These are phyloP conservation scores for Phytophthora tubulina DNA, from an alignment of 352 stramenopile genomes.

Conservation along the genomic window DNA sequence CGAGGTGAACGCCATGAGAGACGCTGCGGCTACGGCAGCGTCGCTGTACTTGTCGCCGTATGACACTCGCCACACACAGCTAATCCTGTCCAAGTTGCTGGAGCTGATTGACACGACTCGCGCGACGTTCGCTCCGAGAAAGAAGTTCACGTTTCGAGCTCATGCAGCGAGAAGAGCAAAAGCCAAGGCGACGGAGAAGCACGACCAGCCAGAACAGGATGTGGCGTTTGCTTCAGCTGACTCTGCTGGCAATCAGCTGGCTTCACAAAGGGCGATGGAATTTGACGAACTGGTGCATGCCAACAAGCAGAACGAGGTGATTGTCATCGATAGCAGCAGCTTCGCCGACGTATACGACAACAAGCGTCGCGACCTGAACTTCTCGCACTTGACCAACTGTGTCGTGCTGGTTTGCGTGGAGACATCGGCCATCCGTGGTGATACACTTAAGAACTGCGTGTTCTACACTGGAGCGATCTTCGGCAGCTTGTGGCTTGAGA, in stretches of 20 bases:
- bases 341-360: constrained; percentile 42
- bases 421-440: constrained; percentile 80
- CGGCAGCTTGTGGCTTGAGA: constrained; percentile 87
- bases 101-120: constrained; percentile 77
- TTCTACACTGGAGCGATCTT: constrained; percentile 85
- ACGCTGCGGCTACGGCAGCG: constrained; percentile 66
- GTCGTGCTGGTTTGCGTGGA: constrained; percentile 70
- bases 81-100: constrained; percentile 68
- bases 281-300: constrained; percentile 72
- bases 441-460: constrained; percentile 72
- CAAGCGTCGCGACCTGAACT: constrained; percentile 75
- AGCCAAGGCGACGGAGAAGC: constrained; percentile 21
- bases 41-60: constrained; percentile 89
- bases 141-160: constrained; percentile 87
- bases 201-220: constrained; percentile 32
- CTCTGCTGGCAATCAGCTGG: constrained; percentile 16
- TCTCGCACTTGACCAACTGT: constrained; percentile 79
- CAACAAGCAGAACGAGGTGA: constrained; percentile 66
- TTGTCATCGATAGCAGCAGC: constrained; percentile 71
- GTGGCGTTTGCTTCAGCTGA: background rate
- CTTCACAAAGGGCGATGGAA: constrained; percentile 22
- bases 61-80: constrained; percentile 83
- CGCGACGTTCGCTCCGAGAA: constrained; percentile 74
- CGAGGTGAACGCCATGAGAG: constrained; percentile 61
- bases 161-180: constrained; percentile 41